phyloP scores from a whole-genome alignment of 2,329 filamentous ascomycete genomes.

The Simplicillium aogashimaense region DNA sequence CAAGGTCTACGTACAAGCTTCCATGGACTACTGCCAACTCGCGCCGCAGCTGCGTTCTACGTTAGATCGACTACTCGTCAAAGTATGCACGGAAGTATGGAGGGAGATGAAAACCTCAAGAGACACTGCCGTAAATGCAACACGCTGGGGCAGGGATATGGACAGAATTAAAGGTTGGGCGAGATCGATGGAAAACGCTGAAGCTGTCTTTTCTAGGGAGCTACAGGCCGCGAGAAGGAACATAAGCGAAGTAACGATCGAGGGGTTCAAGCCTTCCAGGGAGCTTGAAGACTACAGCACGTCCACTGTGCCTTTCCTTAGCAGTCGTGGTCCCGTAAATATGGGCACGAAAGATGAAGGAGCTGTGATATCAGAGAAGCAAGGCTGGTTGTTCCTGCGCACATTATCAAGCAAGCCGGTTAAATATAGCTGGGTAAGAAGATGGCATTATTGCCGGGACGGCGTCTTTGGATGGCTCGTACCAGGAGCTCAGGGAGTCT shows the following conservation, averaged over 20 bases:
- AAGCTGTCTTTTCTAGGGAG: conserved; percentile 73
- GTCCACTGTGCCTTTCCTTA: conserved; percentile 81
- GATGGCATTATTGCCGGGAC: conserved; percentile 94
- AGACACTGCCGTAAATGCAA: conserved; percentile 54
- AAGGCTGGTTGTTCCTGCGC: conserved; percentile 86
- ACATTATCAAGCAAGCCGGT: conserved; percentile 80
- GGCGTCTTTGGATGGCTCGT: conserved; percentile 94
- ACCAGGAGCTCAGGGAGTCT: conserved; percentile 74
- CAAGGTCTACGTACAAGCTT: conserved; percentile 81
- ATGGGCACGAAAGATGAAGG: conserved; percentile 45
- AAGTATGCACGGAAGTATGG: conserved; percentile 79
- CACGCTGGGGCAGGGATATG: conserved; percentile 68
- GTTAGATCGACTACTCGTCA: conserved; percentile 79
- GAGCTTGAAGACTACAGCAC: conserved; percentile 89
- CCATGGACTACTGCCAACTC: conserved; percentile 85
- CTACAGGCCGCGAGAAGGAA: conserved; percentile 69
- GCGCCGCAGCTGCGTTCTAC: conserved; percentile 77
- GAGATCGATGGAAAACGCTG: conserved; percentile 86
- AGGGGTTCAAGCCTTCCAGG: conserved; percentile 66
- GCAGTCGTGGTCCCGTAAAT: conserved; percentile 57
- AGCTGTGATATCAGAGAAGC: conserved; percentile 61
- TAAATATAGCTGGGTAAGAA: conserved; percentile 76
- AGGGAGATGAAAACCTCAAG: conserved; percentile 68
- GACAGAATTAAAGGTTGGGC: conserved; percentile 89
- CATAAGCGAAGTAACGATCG: conserved; percentile 68